phyloP scores from a whole-genome alignment of 208 protist genomes.

The Naegleria lovaniensis region DNA sequence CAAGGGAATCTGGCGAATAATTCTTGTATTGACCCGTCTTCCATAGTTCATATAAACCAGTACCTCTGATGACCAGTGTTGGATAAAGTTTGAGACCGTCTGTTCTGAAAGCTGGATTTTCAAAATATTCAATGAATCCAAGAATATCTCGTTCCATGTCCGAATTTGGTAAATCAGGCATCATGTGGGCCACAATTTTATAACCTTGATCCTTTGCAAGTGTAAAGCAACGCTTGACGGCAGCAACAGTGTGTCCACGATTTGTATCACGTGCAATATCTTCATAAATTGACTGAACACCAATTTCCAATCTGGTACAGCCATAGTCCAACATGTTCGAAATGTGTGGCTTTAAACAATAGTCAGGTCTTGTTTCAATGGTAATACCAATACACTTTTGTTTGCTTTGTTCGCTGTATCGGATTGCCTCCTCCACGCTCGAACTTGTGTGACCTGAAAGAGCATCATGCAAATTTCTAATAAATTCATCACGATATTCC shows the following conservation, averaged over 20 bases:
- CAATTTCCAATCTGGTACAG: conserved; percentile 97
- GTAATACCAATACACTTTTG: conserved; percentile 97
- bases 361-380: conserved; percentile 96
- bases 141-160: conserved; percentile 81
- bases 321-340: conserved; percentile 65
- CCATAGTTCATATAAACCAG: conserved; percentile 92
- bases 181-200: conserved; percentile 85
- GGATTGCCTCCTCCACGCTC: conserved; percentile 64
- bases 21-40: conserved; percentile 81
- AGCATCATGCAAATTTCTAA: conserved; percentile 76
- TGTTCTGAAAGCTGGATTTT: conserved; percentile 84
- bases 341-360: conserved; percentile 81
- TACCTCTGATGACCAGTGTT: conserved; percentile 97
- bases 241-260: conserved; percentile 84
- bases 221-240: conserved; percentile 83
- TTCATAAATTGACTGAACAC: conserved; percentile 96
- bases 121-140: conserved; percentile 89
- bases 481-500: conserved; percentile 85
- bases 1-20: conserved; percentile 74
- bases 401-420: conserved; percentile 77
- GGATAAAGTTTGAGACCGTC: conserved; percentile 99
- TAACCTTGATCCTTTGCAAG: conserved; percentile 93
- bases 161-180: conserved; percentile 96
- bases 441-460: conserved; percentile 56
- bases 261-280: conserved; percentile 82